Evolutionary conservation across 2,329 filamentous ascomycete species (phyloP).

Genomic region (Talaromyces sp.): DNA sequence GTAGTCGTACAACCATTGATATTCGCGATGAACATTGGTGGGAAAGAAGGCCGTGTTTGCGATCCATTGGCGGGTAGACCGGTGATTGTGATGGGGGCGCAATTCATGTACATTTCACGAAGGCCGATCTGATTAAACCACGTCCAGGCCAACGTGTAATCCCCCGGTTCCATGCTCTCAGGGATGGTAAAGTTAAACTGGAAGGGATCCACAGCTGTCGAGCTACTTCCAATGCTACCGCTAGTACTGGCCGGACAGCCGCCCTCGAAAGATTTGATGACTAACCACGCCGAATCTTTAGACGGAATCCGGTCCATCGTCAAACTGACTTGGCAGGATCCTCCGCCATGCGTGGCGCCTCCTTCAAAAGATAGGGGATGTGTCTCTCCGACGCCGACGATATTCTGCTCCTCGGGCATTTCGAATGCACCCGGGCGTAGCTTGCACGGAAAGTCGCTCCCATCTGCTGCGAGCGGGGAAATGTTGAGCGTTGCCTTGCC

Average conservation of each 20-base stretch:
- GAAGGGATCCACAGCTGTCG: slow-evolving; percentile 52
- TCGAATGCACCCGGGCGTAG: slow-evolving; percentile 45
- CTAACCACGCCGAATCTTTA: slow-evolving; percentile 73
- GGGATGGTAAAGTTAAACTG: slow-evolving; percentile 74
- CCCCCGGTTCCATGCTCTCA: slow-evolving; percentile 68
- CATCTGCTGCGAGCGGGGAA: slow-evolving; percentile 62
- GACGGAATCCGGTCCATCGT: slow-evolving; percentile 75
- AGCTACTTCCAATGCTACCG: slow-evolving; percentile 61
- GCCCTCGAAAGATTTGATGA: slow-evolving; percentile 84
- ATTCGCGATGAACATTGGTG: slow-evolving; percentile 77
- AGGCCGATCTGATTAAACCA: slow-evolving; percentile 95
- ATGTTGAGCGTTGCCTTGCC: slow-evolving; percentile 56
- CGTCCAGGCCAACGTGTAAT: slow-evolving; percentile 84
- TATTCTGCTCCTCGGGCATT: slow-evolving; percentile 53
- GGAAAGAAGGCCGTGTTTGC: slow-evolving; percentile 64
- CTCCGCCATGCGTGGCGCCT: slow-evolving; percentile 80
- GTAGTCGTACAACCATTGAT: slow-evolving; percentile 62
- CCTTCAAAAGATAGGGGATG: slow-evolving; percentile 69
- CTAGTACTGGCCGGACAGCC: slow-evolving; percentile 71
- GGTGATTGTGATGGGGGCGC: slow-evolving; percentile 71
- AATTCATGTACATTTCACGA: slow-evolving; percentile 98
- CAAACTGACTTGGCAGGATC: slow-evolving; percentile 86
- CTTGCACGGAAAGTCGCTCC: slow-evolving; percentile 84
- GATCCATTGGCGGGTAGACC: slow-evolving; percentile 49
- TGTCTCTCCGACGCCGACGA: slow-evolving; percentile 64